Conservation (phyloP, 73 alveolate genomes). For the Urostyla sp. region DNA sequence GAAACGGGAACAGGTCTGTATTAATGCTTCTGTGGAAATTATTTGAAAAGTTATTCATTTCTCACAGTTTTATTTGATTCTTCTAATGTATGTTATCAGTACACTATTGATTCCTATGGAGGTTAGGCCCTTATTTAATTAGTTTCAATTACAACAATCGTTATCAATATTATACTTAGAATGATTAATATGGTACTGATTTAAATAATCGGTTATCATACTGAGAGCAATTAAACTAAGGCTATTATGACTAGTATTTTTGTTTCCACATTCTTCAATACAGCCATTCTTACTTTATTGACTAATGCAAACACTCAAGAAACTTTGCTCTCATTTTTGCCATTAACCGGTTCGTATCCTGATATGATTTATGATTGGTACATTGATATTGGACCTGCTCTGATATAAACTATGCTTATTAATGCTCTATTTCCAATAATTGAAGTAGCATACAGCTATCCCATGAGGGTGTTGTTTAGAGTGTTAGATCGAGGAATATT, state of each 20-base stretch:
- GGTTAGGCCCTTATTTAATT: not conserved
- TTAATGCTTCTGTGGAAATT: conserved; percentile 35
- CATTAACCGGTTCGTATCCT: conserved; percentile 65
- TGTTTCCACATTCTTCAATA: conserved; percentile 61
- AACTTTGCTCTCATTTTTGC: conserved; percentile 38
- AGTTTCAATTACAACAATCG: conserved; percentile 30
- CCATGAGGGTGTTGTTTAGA: conserved; percentile 48
- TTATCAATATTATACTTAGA: conserved; percentile 38
- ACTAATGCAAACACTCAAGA: conserved; percentile 57
- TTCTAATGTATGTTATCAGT: conserved; percentile 5
- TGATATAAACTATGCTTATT: conserved; percentile 61
- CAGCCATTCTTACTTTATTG: conserved; percentile 55
- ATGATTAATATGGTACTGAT: conserved; percentile 24
- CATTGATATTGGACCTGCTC: conserved; percentile 67
- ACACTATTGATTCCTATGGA: not conserved
- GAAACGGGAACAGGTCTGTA: conserved; percentile 18
- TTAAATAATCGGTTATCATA: conserved; percentile 38
- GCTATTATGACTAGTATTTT: conserved; percentile 56
- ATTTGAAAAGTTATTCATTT: not conserved
- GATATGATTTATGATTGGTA: conserved; percentile 77
- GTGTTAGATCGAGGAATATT: conserved; percentile 55
- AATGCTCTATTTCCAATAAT: conserved; percentile 68
- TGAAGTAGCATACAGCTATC: conserved; percentile 53
- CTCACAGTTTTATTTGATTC: too few relatives aligned
- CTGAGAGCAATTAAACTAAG: conserved; percentile 52